Base-by-base conservation (phyloP, 192 early-diverging fungal species). In the Geosiphon pyriformis region DNA sequence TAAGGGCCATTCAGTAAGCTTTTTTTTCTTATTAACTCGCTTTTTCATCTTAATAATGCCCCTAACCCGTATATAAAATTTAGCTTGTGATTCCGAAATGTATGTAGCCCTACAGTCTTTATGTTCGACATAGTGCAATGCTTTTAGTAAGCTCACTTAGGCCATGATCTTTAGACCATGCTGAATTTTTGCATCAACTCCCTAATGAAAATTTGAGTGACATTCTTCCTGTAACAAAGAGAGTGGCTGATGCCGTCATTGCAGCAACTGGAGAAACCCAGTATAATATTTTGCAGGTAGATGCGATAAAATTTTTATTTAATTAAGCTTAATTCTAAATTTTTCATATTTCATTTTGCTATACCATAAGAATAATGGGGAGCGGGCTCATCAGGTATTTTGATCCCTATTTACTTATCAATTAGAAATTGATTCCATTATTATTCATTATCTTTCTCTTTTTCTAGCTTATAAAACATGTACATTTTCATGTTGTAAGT, bases 241-340 rank as follows among this genome's bases (percentile, higher is more conserved):
- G 92, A 78, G 83, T 98, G 37, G 94, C 92, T 15, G 47, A 80
- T 25, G 95, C 92, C 4, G 72, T 87, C 18, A 83, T 83, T 32
- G 73, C 79, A 17, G 78, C 85, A 12, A 83, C 92, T 70, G 72
- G 70, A 34, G 64, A 59, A 65, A 58, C 68, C 22, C 59, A 78
- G 22, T 98, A 98, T 85, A 98, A 98, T 79, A 78, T 98, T 62
- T 75, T 98, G 51, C 95, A 97, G 78, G 83, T 82, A 70, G 49
- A 25, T n/a, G n/a, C n/a, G n/a, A n/a, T n/a, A n/a, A n/a, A n/a
- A n/a, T n/a, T n/a, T n/a, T n/a, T n/a, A 26, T n/a, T 49, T 7
- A 63, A 26, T 7, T 74, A 31, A 4, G 30, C 17, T 50, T 29
- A 59, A 29, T 27, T n/a, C 59, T 61, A 30, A 0, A 18, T 7